Percentiles rank a stretch among this genome's conserved stretches.
Evolutionary conservation across 306 rosid genomes (phyloP).

Genomic region (Abrus pulchellus): DNA sequence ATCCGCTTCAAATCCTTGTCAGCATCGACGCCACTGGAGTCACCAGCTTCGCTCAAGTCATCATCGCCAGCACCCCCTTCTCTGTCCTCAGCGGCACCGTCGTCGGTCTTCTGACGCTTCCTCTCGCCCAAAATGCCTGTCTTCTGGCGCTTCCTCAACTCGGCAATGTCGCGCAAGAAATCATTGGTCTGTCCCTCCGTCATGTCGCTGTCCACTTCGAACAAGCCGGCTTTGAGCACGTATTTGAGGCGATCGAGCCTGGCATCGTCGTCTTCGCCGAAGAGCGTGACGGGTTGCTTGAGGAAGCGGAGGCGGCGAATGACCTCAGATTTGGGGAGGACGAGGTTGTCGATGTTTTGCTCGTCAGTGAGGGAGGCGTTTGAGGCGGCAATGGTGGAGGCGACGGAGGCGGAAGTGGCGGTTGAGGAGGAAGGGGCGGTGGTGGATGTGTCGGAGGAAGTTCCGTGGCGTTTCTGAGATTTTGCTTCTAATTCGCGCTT

Average conservation of each 20-base stretch:
- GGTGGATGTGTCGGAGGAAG: constrained; percentile 51
- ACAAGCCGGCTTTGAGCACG: constrained; percentile 82
- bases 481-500: constrained; percentile 91
- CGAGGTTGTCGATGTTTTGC: constrained; percentile 81
- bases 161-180: constrained; percentile 89
- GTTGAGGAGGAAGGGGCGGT: constrained; percentile 50
- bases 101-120: constrained; percentile 80
- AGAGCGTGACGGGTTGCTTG: constrained; percentile 91
- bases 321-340: constrained; percentile 87
- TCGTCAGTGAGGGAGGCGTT: constrained; percentile 68
- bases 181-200: constrained; percentile 98
- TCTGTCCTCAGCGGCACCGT: constrained; percentile 73
- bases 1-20: constrained; percentile 83
- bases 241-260: constrained; percentile 86
- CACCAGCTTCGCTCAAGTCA: constrained; percentile 75
- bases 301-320: constrained; percentile 91
- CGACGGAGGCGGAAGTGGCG: constrained; percentile 44
- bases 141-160: constrained; percentile 95
- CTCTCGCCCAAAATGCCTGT: constrained; percentile 87
- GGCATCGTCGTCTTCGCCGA: constrained; percentile 91
- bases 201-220: constrained; percentile 96
- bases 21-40: constrained; percentile 73
- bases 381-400: constrained; percentile 51
- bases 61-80: constrained; percentile 84
- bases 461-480: constrained; percentile 62